Conservation (phyloP, 768 basidiomycete species). For the Dioszegia crocea region DNA sequence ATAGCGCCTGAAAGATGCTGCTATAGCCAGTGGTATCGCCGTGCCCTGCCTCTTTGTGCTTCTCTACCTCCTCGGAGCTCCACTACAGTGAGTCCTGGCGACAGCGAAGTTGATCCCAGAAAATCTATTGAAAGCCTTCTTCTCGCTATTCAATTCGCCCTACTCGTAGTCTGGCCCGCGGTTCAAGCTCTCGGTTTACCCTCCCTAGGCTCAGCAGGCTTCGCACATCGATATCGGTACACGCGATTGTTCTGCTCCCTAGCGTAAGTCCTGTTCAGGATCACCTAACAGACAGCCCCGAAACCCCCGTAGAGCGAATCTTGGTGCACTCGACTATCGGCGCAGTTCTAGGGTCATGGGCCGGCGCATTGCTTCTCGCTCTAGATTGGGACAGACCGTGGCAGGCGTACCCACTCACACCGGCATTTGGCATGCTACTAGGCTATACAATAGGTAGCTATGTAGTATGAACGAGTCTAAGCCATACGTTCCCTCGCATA, state of each 20-base stretch:
- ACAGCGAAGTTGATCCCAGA: slow-evolving; percentile 47
- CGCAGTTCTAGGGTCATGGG: slow-evolving; percentile 70
- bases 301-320: slow-evolving; percentile 67
- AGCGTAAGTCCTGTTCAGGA: slow-evolving; percentile 57
- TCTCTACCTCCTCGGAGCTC: slow-evolving; percentile 7
- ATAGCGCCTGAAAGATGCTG: slow-evolving; percentile 18
- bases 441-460: slow-evolving; percentile 32
- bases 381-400: slow-evolving; percentile 97
- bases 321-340: slow-evolving; percentile 76
- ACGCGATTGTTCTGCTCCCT: slow-evolving; percentile 74
- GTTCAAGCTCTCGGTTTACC: slow-evolving; percentile 68
- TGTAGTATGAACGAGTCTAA: slow-evolving; percentile 32
- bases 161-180: slow-evolving; percentile 64
- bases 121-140: slow-evolving; percentile 62
- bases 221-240: slow-evolving; percentile 65
- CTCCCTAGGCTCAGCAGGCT: slow-evolving; percentile 52
- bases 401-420: slow-evolving; percentile 63
- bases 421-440: slow-evolving; percentile 28
- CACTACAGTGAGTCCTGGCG: slow-evolving; percentile 53
- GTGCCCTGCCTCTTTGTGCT: slow-evolving; percentile 49
- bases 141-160: slow-evolving; percentile 64
- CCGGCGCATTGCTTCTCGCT: slow-evolving; percentile 75
- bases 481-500: slow-evolving; percentile 47
- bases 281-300: slow-evolving; percentile 50
- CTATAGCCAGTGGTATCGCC: slow-evolving; percentile 5